These are phyloP conservation scores for Heliamphora ciliata DNA, from an alignment of 179 eudicot genomes.

Conservation along the genomic window DNA sequence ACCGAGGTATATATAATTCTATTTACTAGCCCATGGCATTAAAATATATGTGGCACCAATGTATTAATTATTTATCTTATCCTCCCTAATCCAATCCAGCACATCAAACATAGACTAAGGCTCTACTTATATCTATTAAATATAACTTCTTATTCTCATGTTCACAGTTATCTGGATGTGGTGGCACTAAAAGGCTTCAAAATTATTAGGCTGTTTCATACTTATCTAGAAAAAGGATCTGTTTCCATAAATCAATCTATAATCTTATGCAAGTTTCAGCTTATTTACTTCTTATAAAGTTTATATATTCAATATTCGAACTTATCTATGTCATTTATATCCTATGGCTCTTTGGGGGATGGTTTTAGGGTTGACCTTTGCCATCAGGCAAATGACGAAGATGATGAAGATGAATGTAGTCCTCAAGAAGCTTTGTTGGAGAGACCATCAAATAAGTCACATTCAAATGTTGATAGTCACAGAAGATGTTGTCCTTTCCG, in stretches of 20 bases:
- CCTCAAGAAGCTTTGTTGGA: slow-evolving; percentile 57
- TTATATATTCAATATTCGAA: background rate
- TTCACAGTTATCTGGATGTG: background rate
- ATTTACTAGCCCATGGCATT: too few species aligned
- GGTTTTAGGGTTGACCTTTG: slow-evolving; percentile 85
- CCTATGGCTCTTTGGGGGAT: slow-evolving; percentile 25
- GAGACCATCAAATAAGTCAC: slow-evolving; percentile 33
- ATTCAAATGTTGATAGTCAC: slow-evolving; percentile 26
- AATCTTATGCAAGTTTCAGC: slow-evolving; percentile 11
- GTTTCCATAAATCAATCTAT: background rate
- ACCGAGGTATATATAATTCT: too few species aligned
- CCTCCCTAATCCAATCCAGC: too few species aligned
- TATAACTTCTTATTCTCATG: background rate
- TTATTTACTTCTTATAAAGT: slow-evolving; percentile 14
- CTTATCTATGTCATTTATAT: slow-evolving; percentile 13
- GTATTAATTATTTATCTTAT: too few species aligned
- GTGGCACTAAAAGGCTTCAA: background rate
- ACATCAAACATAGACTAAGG: too few species aligned
- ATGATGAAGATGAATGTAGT: slow-evolving; percentile 68
- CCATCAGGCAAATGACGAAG: slow-evolving; percentile 86
- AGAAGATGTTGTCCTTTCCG: slow-evolving; percentile 58
- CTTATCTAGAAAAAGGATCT: background rate
- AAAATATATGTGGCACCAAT: too few species aligned
- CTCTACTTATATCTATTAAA: background rate
- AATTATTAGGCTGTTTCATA: background rate